phyloP scores from a whole-genome alignment of 176 grass and related monocot genomes.

The Carex kokanica region DNA sequence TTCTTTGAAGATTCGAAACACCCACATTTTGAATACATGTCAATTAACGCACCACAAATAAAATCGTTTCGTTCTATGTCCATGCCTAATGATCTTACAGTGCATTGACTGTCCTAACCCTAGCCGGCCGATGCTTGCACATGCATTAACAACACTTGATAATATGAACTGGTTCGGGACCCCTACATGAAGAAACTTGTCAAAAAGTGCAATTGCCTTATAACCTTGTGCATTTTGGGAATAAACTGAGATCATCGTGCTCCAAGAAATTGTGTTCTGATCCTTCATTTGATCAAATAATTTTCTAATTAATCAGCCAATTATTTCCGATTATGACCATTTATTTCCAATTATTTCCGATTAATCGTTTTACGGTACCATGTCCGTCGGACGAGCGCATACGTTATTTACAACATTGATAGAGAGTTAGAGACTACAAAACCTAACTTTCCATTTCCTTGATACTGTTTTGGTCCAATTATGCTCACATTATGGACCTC shows the following conservation, averaged over 20 bases:
- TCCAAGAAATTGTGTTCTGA: constrained; percentile 52
- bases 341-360: no score
- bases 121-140: constrained; percentile 40
- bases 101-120: constrained; percentile 54
- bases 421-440: no score
- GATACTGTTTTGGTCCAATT: neutral
- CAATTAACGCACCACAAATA: constrained; percentile 16
- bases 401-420: no score
- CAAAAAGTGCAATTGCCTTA: constrained; percentile 53
- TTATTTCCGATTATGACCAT: no score
- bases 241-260: constrained; percentile 61
- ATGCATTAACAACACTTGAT: constrained; percentile 54
- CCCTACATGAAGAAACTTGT: constrained; percentile 24
- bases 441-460: no score
- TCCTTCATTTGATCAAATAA: constrained; percentile 61
- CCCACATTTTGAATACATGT: neutral
- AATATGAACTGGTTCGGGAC: constrained; percentile 72
- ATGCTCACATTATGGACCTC: neutral
- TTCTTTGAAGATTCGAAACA: constrained; percentile 5
- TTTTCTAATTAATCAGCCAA: no score
- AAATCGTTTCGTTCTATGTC: constrained; percentile 42
- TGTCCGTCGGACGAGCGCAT: no score
- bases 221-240: constrained; percentile 55
- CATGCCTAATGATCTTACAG: constrained; percentile 35
- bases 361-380: no score